Base-by-base conservation (phyloP, 441 rosid genomes). In the Dalechampia spathulata region DNA sequence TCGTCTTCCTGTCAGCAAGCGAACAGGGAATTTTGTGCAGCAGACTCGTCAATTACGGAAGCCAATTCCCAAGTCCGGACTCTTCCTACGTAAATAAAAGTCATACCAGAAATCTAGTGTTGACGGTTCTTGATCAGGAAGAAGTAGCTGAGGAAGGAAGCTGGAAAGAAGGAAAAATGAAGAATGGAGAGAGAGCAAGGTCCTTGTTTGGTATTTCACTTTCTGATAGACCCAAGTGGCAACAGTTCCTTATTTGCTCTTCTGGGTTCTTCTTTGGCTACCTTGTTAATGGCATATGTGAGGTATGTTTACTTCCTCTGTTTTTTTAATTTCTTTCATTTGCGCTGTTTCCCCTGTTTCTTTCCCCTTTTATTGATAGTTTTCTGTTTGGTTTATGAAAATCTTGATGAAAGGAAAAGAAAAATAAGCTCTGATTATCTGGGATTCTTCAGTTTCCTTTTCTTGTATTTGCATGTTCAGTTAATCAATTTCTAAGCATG, bases 171-270 rank as follows among this genome's bases (percentile, higher is more conserved):
- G 1, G 1, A 26, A 17, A 30, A 7, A 80, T 75, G 82, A 74
- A 58, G 72, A 73, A 59, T 13, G 79, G 75, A 61, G 76, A 76
- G 62, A 82, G 74, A 64, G 61, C 64, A 14, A 66, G 82, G 70
- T 72, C 72, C 55, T 55, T 83, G 64, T 78, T 83, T 58, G 72
- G 80, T 64, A 71, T 83, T 58, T 74, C 80, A n/a, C 79, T 83
- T 5, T 69, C 81, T 38, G 73, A 65, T 45, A 74, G 71, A 44
- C 84, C 90, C 50, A 73, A 25, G 61, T 83, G 84, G 80, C 53
- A 68, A 34, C 67, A 57, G 42, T 68, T 68, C 38, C 50, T 68
- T 27, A 62, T 68, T 16, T 68, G 72, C 40, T 68, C 72, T 39
- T 68, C 72, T 46, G 72, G 67, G 14, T 68, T 68, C 37, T 68